Evolutionary conservation across 805 yeast species (phyloP).

Genomic region (Ogataea angusta): DNA sequence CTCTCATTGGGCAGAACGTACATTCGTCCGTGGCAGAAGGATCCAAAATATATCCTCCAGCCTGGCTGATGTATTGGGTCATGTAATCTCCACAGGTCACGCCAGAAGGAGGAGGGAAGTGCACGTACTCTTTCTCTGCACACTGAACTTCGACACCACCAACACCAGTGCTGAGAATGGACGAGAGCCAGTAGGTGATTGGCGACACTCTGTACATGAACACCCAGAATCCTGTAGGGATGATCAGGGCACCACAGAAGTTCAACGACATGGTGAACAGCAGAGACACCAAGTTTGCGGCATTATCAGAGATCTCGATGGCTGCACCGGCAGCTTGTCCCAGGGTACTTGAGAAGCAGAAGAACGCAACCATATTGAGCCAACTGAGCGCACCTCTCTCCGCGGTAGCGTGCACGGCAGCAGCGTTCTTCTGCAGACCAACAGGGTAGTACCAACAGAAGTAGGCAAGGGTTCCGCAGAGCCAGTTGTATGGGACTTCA

Average conservation of each 20-base stretch:
- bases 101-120: conserved; percentile 51
- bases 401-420: conserved; percentile 39
- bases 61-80: conserved; percentile 32
- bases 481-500: conserved; percentile 63
- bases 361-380: conserved; percentile 43
- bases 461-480: conserved; percentile 61
- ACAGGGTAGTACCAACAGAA: conserved; percentile 72
- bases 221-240: conserved; percentile 67
- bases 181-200: conserved; percentile 60
- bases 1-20: conserved; percentile 52
- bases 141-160: conserved; percentile 50
- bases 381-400: conserved; percentile 56
- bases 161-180: conserved; percentile 52
- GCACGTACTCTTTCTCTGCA: conserved; percentile 43
- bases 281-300: conserved; percentile 57
- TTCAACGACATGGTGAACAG: conserved; percentile 60
- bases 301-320: conserved; percentile 55
- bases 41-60: conserved; percentile 49
- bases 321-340: conserved; percentile 61
- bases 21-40: conserved; percentile 50
- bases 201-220: conserved; percentile 78
- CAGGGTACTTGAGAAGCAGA: conserved; percentile 52
- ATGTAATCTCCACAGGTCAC: conserved; percentile 57
- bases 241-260: conserved; percentile 76
- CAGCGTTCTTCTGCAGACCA: conserved; percentile 61